Percentiles rank a stretch among this genome's conserved stretches.
phyloP scores from a whole-genome alignment of 2,329 filamentous ascomycete genomes.

The Cytospora chrysosperma region DNA sequence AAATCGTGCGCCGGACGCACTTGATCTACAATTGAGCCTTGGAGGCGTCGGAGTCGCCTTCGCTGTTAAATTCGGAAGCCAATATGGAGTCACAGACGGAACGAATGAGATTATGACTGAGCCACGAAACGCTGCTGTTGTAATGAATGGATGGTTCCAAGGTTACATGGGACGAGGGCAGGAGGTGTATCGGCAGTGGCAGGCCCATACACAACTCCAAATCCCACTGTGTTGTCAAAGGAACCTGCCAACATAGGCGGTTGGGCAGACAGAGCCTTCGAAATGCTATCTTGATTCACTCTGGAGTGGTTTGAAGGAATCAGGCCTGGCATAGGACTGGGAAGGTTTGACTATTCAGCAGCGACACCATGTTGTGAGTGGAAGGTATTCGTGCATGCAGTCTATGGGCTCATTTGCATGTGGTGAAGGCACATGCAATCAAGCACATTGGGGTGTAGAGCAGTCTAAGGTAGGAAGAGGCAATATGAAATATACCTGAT shows the following conservation, averaged over 20 bases:
- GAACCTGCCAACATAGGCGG: background rate
- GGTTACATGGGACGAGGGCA: background rate
- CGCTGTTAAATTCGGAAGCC: background rate
- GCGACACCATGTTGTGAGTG: background rate
- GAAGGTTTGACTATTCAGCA: background rate
- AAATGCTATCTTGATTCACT: background rate
- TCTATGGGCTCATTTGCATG: background rate
- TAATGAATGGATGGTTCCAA: background rate
- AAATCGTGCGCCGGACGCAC: background rate
- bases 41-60: background rate
- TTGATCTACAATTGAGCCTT: background rate
- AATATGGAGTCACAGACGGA: background rate
- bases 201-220: background rate
- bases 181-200: background rate
- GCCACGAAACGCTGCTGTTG: background rate
- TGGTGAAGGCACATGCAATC: no score
- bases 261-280: background rate
- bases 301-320: background rate
- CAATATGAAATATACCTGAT: background rate
- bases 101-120: background rate
- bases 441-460: no score
- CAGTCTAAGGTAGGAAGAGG: background rate
- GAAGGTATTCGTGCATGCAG: background rate
- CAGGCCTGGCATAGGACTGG: background rate
- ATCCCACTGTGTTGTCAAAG: background rate